Evolutionary conservation across 2,329 filamentous ascomycete species (phyloP).

Genomic region (Claviceps citrina): DNA sequence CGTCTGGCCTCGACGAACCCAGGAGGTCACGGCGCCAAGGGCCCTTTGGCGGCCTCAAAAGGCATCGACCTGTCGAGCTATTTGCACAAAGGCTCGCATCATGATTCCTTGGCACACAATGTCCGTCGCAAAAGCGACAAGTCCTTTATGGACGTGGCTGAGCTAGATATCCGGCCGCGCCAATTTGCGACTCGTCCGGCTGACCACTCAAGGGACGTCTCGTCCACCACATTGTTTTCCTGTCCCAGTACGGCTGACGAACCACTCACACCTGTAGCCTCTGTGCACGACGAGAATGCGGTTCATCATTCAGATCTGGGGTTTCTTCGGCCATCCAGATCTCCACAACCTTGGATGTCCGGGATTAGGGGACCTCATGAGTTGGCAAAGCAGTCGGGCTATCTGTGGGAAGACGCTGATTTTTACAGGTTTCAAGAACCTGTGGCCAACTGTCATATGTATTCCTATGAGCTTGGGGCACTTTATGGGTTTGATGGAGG

Average conservation of each 20-base stretch:
- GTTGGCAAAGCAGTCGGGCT: slow-evolving; percentile 1
- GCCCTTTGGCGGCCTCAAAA: not conserved
- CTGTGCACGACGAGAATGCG: slow-evolving; percentile 5
- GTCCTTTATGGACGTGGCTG: slow-evolving; percentile 1
- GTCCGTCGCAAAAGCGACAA: not conserved
- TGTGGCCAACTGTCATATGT: not conserved
- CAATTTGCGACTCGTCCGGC: not conserved
- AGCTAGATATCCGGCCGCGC: not conserved
- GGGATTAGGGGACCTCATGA: slow-evolving; percentile 3
- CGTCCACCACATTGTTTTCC: not conserved
- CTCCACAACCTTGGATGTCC: slow-evolving; percentile 4
- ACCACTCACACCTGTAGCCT: slow-evolving; percentile 3
- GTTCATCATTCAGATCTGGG: not conserved
- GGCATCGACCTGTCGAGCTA: not conserved
- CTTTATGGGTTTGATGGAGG: slow-evolving; percentile 2
- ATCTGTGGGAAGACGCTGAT: not conserved
- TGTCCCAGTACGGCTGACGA: not conserved
- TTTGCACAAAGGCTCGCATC: not conserved
- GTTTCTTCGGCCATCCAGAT: not conserved
- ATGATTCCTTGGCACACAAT: not conserved
- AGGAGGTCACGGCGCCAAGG: not conserved
- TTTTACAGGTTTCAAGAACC: not conserved
- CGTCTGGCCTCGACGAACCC: not conserved
- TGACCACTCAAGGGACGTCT: not conserved
- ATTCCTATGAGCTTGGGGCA: not conserved